Conservation (phyloP, 116 monocot genomes). For the Posidonia oceanica region DNA sequence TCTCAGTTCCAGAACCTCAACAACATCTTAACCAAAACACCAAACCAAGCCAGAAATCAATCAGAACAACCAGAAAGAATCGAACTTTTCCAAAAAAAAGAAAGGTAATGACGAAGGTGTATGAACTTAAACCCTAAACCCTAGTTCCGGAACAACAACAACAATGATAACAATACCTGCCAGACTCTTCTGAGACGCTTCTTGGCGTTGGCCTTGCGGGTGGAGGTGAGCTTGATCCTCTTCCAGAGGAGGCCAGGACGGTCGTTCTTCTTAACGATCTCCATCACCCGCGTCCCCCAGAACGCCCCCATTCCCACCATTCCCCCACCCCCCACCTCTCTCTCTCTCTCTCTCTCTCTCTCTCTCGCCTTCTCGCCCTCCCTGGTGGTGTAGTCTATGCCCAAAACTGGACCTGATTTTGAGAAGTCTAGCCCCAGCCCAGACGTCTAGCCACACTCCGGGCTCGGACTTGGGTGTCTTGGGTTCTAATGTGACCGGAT, state of each 20-base stretch:
- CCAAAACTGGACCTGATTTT: too few species aligned
- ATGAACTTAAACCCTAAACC: not conserved
- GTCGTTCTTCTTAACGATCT: slow-evolving; percentile 77
- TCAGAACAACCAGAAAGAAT: not conserved
- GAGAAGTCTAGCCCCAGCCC: too few species aligned
- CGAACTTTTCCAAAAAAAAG: not conserved
- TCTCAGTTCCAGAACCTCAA: not conserved
- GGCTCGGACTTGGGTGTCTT: too few species aligned
- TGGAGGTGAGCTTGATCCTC: slow-evolving; percentile 85
- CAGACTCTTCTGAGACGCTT: slow-evolving; percentile 84
- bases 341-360: not conserved
- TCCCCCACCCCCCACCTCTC: too few species aligned
- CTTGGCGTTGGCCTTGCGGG: slow-evolving; percentile 91
- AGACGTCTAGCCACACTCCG: too few species aligned
- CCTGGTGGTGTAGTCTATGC: not conserved
- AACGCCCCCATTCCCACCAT: slow-evolving; percentile 28
- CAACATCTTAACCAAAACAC: not conserved
- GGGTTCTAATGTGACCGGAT: too few species aligned
- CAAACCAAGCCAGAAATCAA: not conserved
- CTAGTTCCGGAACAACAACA: not conserved
- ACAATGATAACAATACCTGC: slow-evolving; percentile 34
- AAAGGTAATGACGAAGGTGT: not conserved
- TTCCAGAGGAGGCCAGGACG: slow-evolving; percentile 87
- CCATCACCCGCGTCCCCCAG: slow-evolving; percentile 61
- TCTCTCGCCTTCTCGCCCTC: not conserved